Base-by-base conservation (phyloP, 2,329 filamentous ascomycete species). In the Colletotrichum sp. region DNA sequence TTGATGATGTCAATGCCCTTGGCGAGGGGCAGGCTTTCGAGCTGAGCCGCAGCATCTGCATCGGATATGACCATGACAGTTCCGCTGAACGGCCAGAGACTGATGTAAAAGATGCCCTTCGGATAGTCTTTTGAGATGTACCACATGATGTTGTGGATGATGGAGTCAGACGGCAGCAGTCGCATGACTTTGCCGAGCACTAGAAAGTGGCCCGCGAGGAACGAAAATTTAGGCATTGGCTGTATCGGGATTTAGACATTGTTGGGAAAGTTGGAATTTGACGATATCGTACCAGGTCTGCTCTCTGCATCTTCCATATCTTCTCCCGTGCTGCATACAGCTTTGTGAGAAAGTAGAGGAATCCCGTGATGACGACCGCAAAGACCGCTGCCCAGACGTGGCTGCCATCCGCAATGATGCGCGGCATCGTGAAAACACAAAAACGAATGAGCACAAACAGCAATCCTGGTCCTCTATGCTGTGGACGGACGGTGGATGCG, bases 1-100 rank as follows among this genome's bases (percentile, higher is more conserved):
- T 75, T 69, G 59, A 80, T 85, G 68, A 84, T 81, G 69, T 84
- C 82, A 26, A 80, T 67, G 21, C 81, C 75, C 39, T 81, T 81
- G 75, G 21, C 79, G 52, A 24, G 77, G 76, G 28, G 77, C 57
- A 3, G 79, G 75, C 49, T 79, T 78, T 36, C 77, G 52, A 82
- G 79, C 70, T 83, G 81, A 6, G 77, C 71, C 7, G 80, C 78
- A 1, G 82, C 70, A 26, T 78, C 66, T 5, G 77, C 64, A 67
- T 79, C 74, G 62, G 80, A 66, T 16, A 79, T 78, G 26, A 81
- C 52, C 24, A 78, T 67, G 13, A 76, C 55, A 8, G 77, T 78
- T 15, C 74, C 62, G 12, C 76, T 72, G 26, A 83, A 78, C 1
- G 81, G 82, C 82, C 81, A 83, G 7, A 79, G 77, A 60, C 82